Base-by-base conservation (phyloP, 768 basidiomycete species). In the Crepidotus variabilis region DNA sequence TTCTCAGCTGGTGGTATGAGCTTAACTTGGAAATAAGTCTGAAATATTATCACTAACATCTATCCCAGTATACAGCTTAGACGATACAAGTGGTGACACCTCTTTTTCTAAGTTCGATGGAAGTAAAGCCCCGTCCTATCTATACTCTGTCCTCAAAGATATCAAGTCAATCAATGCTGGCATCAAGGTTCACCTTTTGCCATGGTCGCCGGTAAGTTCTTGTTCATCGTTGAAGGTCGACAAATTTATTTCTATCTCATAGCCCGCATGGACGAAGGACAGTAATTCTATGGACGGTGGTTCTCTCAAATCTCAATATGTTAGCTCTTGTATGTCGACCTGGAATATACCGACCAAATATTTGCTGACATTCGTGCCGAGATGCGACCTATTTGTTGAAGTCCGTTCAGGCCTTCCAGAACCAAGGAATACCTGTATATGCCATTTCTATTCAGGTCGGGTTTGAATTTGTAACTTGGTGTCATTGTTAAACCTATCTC, bases 261-360 rank as follows among this genome's bases (percentile, higher is more conserved):
- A 90, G 87, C 89, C 90, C 9, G 86, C 73, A 3, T 92, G 90
- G 89, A 89, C 90, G 87, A 91, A 91, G 68, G 74, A 71, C 49
- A 82, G 78, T 55, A 77, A 77, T 3, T 80, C 80, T 0, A 88
- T 89, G 85, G 75, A 82, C 23, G 88, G 88, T 1, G 88, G 87
- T 32, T 80, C 78, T 11, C 66, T 90, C 51, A 61, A 75, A 24
- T 76, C 81, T 0, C 70, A 74, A 47, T 83, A 82, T 55, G 68
- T 79, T 36, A 66, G 65, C 39, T 65, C 70, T 0, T 85, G 84
- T 88, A 22, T 58, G 57, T 83, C 70, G 7, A 21, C 51, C 1
- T 11, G 52, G 8, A n/a, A 18, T 22, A 46, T 6, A 35, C n/a
- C 24, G n/a, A 34, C 10, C 21, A 28, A 2, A 20, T 46, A 23